Conservation (phyloP, 164 flowering plant genomes). For the Dillenia suffruticosa region DNA sequence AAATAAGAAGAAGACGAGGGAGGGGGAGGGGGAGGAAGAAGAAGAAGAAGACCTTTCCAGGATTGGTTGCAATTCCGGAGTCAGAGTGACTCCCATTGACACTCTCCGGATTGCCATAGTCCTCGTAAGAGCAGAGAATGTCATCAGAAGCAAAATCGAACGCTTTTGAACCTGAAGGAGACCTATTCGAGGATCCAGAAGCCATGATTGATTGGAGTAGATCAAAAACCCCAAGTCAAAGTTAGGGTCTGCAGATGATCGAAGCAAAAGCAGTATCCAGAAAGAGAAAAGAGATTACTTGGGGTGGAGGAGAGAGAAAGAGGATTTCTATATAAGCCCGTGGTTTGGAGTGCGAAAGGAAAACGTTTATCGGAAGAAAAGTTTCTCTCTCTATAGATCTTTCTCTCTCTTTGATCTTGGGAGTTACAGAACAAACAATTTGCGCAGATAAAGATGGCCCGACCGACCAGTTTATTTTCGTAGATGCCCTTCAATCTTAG, state of each 20-base stretch:
- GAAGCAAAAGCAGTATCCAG: too few relatives aligned
- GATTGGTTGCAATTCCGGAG: constrained; percentile 27
- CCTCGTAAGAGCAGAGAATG: constrained; percentile 71
- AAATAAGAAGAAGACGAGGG: background rate
- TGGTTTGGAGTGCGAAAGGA: too few relatives aligned
- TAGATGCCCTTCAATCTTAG: too few relatives aligned
- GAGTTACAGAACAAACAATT: too few relatives aligned
- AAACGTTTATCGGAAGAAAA: too few relatives aligned
- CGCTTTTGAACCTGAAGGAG: constrained; percentile 53
- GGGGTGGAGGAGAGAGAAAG: too few relatives aligned
- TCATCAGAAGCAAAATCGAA: constrained; percentile 82
- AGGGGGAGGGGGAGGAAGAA: background rate
- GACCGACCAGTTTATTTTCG: too few relatives aligned
- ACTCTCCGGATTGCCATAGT: constrained; percentile 44
- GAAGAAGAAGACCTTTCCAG: constrained; percentile 34
- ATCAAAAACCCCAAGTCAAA: background rate
- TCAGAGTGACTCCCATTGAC: constrained; percentile 50
- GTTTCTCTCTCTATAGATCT: too few relatives aligned
- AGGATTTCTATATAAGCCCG: too few relatives aligned
- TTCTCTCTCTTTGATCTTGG: too few relatives aligned
- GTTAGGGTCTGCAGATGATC: background rate
- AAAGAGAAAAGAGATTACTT: background rate
- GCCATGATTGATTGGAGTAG: constrained; percentile 38
- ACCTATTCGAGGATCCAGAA: constrained; percentile 69
- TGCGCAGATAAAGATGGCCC: too few relatives aligned